Evolutionary conservation across 345 rosid species (phyloP).

Genomic region (Orychophragmus violaceus): DNA sequence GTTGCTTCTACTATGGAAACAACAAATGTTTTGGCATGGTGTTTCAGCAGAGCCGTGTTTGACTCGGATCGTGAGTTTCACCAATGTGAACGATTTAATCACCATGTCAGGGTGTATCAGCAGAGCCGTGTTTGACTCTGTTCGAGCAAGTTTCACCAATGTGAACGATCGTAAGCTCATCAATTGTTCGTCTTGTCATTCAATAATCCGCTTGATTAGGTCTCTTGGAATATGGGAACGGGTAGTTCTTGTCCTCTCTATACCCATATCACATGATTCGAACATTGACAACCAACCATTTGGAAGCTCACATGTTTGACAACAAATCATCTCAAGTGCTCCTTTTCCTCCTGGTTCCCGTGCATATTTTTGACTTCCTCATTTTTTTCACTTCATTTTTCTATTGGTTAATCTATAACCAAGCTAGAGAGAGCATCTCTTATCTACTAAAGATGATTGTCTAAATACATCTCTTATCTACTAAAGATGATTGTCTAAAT

Average conservation of each 20-base stretch:
- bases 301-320: constrained; percentile 27
- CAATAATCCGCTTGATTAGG: neutral
- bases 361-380: constrained; percentile 9
- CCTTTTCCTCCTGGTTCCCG: constrained; percentile 19
- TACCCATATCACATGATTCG: constrained; percentile 4
- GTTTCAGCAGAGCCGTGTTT: too few relatives aligned
- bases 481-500: neutral
- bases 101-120: neutral
- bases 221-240: neutral
- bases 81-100: too few relatives aligned
- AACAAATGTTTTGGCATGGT: too few relatives aligned
- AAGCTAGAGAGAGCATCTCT: neutral
- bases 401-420: neutral
- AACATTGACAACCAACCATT: constrained; percentile 26
- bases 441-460: neutral
- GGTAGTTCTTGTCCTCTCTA: neutral
- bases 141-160: neutral
- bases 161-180: neutral
- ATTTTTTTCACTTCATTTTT: neutral
- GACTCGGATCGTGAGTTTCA: too few relatives aligned
- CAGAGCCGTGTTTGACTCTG: neutral
- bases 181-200: neutral
- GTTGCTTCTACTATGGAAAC: too few relatives aligned
- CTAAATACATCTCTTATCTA: neutral
- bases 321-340: constrained; percentile 26